These are phyloP conservation scores for Theobroma grandiflorum DNA, from an alignment of 441 rosid species.

Conservation along the genomic window DNA sequence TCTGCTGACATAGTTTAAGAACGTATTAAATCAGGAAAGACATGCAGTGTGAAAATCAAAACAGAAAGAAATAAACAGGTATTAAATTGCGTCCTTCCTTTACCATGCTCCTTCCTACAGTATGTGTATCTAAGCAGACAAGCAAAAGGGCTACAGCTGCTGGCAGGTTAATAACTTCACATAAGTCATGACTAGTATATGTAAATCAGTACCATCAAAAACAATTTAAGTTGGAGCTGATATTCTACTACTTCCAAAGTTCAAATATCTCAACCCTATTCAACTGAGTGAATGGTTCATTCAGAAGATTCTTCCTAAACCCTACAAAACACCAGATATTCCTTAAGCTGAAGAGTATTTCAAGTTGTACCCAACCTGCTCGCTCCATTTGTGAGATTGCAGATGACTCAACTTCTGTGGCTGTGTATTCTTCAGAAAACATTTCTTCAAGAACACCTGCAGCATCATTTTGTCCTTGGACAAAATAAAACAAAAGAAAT, in stretches of 20 bases:
- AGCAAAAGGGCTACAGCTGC: neutral
- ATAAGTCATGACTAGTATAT: neutral
- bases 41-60: neutral
- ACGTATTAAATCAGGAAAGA: neutral
- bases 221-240: neutral
- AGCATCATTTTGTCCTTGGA: neutral
- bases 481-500: neutral
- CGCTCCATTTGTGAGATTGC: neutral
- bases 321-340: neutral
- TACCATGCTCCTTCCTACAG: neutral
- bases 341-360: neutral
- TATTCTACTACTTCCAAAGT: neutral
- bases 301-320: neutral
- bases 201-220: neutral
- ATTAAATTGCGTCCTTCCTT: too few species aligned
- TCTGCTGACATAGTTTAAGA: neutral
- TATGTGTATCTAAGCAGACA: neutral
- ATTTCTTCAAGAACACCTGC: neutral
- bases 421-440: neutral
- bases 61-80: neutral
- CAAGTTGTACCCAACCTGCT: neutral
- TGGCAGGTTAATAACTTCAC: neutral
- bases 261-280: neutral
- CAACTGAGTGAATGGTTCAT: neutral
- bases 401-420: neutral